Base-by-base conservation (phyloP, 1,284 basidiomycete genomes). In the Termitomyces sp. region DNA sequence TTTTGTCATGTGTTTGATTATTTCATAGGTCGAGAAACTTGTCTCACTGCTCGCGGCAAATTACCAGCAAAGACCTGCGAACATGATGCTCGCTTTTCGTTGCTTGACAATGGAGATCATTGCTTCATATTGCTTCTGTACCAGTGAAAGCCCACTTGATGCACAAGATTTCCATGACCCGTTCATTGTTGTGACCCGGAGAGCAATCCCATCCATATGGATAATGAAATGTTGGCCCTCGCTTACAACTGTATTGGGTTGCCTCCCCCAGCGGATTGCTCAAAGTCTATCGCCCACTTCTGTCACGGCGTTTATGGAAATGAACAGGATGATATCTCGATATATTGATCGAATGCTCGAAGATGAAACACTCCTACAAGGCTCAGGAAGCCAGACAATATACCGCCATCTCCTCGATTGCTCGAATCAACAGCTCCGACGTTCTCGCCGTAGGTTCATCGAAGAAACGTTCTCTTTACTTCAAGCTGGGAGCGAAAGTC, bases 51-150 rank as follows among this genome's bases (percentile, higher is more conserved):
- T 60, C 9, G 38, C 48, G 15, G 30, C 33, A 24, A 40, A 53
- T 66, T 34, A 58, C 46, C 43, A 52, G 40, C 30, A 52, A 44
- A 43, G 42, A 52, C 64, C 72, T 21, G 59, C 60, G 5, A 64
- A 73, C 47, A 62, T 72, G 61, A 67, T 68, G 56, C 58, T 68
- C 43, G 72, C 69, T 7, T 72, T 70, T 50, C 65, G 70, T 42
- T 69, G 68, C 34, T 62, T 65, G 3, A 68, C 71, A 13, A 58
- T 72, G 55, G 73, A 72, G 45, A 70, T 73, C 49, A 70, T 73
- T 45, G 63, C 68, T 8, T 62, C 67, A 5, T 71, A 72, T 54
- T 69, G 69, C 59, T 73, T 73, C 48, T 64, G 64, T 4, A 55
- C 63, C 33, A 66, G 59, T 39, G 58, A 63, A 31, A 61, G 67